Conservation (phyloP, 116 monocot species). For the Cymodocea nodosa region DNA sequence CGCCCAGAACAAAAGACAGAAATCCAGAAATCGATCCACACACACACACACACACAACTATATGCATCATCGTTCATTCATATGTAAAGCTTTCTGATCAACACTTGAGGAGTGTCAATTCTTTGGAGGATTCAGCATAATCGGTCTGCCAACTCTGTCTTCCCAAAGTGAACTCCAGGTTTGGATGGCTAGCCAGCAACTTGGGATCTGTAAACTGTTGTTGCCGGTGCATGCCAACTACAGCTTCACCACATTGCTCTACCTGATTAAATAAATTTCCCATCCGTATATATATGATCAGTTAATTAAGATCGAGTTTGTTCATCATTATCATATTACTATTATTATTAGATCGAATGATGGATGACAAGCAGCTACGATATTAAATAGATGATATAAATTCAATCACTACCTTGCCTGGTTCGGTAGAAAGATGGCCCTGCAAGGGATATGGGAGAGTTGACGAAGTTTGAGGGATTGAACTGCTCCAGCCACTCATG, state of each 20-base stretch:
- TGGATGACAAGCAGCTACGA: no score
- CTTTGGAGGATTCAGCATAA: slow-evolving; percentile 15
- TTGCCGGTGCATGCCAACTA: background rate
- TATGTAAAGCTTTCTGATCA: background rate
- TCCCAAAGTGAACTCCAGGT: slow-evolving; percentile 64
- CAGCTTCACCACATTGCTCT: background rate
- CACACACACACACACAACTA: no score
- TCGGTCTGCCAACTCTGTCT: slow-evolving; percentile 57
- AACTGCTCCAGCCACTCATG: slow-evolving; percentile 3
- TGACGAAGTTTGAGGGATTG: background rate
- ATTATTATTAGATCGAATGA: no score
- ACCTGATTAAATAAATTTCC: background rate
- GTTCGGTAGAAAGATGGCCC: background rate
- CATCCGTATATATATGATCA: no score
- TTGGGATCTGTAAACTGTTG: background rate
- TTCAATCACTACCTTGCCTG: background rate
- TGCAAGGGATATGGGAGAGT: background rate
- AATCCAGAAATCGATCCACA: no score
- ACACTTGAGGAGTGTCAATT: slow-evolving; percentile 27
- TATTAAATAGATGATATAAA: no score
- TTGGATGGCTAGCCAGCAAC: slow-evolving; percentile 18
- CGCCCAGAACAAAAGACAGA: no score
- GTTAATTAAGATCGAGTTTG: no score
- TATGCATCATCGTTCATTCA: no score
- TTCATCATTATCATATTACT: no score